These are phyloP conservation scores for Melastoma candidum DNA, from an alignment of 441 rosid species.

Conservation along the genomic window DNA sequence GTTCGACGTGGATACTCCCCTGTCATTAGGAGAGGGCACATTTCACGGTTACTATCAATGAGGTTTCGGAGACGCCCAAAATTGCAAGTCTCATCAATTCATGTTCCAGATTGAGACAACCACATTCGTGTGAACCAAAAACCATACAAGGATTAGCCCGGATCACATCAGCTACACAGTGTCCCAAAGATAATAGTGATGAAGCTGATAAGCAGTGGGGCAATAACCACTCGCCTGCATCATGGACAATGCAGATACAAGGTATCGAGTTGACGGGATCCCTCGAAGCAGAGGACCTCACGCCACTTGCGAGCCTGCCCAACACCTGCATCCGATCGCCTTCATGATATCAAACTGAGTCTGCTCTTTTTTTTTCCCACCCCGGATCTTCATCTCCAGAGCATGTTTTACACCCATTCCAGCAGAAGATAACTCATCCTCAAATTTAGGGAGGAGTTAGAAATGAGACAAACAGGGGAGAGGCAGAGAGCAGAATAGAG, in stretches of 20 bases:
- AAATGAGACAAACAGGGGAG: too few species aligned
- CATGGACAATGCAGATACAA: constrained; percentile 65
- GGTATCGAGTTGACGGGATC: constrained; percentile 50
- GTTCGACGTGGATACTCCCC: constrained; percentile 23
- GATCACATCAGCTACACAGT: too few species aligned
- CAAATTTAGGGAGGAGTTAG: too few species aligned
- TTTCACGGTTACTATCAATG: constrained; percentile 59
- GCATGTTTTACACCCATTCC: too few species aligned
- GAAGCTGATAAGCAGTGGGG: background rate
- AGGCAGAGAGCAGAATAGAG: too few species aligned
- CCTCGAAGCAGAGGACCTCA: constrained; percentile 35
- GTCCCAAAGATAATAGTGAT: too few species aligned
- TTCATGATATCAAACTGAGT: constrained; percentile 6
- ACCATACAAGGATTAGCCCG: too few species aligned
- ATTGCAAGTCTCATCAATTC: background rate
- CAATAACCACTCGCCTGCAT: constrained; percentile 33
- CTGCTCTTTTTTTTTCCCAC: too few species aligned
- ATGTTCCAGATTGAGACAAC: constrained; percentile 1
- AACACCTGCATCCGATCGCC: constrained; percentile 51
- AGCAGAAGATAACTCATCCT: too few species aligned
- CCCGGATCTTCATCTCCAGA: too few species aligned
- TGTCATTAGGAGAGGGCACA: constrained; percentile 40
- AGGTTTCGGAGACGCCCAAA: constrained; percentile 28
- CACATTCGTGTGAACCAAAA: too few species aligned
- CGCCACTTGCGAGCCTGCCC: constrained; percentile 45